A percentile compares a stretch with the other conserved stretches of the same genome.
phyloP scores from a whole-genome alignment of 208 protist genomes.

The Kentomonas sorsogonicus region DNA sequence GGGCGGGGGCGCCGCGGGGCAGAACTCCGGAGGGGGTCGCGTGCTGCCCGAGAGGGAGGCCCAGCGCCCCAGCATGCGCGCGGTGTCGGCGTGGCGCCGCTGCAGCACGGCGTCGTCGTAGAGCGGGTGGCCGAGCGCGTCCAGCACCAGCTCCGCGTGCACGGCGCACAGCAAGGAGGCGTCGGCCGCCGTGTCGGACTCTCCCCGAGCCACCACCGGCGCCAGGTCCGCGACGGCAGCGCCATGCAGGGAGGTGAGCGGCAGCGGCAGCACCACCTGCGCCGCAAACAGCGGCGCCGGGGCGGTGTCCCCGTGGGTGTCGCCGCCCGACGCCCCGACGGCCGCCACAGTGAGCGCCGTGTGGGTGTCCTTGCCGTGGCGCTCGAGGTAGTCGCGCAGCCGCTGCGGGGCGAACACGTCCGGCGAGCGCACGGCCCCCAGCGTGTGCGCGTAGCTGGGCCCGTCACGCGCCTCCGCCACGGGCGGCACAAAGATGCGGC shows the following conservation, averaged over 20 bases:
- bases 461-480: conserved; percentile 14
- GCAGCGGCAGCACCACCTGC: conserved; percentile 27
- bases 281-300: conserved; percentile 19
- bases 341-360: conserved; percentile 8
- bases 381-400: conserved; percentile 81
- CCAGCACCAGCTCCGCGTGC: conserved; percentile 80
- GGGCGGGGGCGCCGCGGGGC: conserved; percentile 48
- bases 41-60: conserved; percentile 28
- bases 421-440: conserved; percentile 56
- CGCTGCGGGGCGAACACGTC: conserved; percentile 44
- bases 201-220: conserved; percentile 50
- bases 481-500: conserved; percentile 66
- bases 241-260: conserved; percentile 10
- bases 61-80: conserved; percentile 63
- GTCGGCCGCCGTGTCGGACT: conserved; percentile 58
- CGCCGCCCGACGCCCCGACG: conserved; percentile 8
- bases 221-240: conserved; percentile 1
- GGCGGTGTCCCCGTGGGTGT: background rate
- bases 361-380: conserved; percentile 66
- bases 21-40: conserved; percentile 15
- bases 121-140: conserved; percentile 56
- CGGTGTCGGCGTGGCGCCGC: conserved; percentile 67
- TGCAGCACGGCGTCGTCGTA: conserved; percentile 75
- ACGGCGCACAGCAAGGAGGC: conserved; percentile 68
- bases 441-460: conserved; percentile 74